Percentiles rank a stretch among this genome's conserved stretches.
Conservation (phyloP, 2,329 filamentous ascomycete species). For the Cladosporium oxysporum region DNA sequence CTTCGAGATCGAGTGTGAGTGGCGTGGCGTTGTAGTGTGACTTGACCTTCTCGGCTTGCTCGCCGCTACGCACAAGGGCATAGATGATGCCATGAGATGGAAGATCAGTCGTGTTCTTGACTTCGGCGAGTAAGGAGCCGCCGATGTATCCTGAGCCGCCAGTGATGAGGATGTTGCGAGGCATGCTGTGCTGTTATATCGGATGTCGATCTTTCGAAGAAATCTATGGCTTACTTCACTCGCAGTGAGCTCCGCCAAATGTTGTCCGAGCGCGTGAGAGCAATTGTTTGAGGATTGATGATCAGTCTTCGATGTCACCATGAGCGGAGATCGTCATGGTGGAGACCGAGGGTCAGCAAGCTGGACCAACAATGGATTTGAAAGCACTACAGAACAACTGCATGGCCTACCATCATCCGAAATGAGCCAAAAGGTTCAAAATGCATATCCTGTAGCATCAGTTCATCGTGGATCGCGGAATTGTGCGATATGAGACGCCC, state of each 20-base stretch:
- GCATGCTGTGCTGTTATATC: slow-evolving; percentile 23
- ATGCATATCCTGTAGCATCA: background rate
- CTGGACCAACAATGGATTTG: background rate
- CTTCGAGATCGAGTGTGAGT: slow-evolving; percentile 43
- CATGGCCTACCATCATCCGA: background rate
- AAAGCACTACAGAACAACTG: background rate
- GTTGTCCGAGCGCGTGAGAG: fast-evolving
- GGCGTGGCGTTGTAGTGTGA: slow-evolving; percentile 46
- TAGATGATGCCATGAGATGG: slow-evolving; percentile 50
- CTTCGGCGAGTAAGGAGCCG: slow-evolving; percentile 50
- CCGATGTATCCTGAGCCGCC: slow-evolving; percentile 58
- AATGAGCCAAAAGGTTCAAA: too few species aligned
- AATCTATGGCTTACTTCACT: background rate
- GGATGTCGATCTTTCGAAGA: background rate
- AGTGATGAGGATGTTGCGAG: slow-evolving; percentile 51
- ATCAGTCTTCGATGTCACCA: background rate
- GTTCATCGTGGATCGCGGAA: background rate
- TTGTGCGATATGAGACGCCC: background rate
- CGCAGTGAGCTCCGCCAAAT: background rate
- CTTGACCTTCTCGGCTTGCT: slow-evolving; percentile 49
- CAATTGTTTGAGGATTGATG: background rate
- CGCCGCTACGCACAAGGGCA: slow-evolving; percentile 50
- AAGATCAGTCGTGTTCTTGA: slow-evolving; percentile 32
- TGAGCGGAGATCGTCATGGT: background rate
- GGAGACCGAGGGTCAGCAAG: background rate